Conservation (phyloP, 2,329 filamentous ascomycete genomes). For the Chalara sp. region DNA sequence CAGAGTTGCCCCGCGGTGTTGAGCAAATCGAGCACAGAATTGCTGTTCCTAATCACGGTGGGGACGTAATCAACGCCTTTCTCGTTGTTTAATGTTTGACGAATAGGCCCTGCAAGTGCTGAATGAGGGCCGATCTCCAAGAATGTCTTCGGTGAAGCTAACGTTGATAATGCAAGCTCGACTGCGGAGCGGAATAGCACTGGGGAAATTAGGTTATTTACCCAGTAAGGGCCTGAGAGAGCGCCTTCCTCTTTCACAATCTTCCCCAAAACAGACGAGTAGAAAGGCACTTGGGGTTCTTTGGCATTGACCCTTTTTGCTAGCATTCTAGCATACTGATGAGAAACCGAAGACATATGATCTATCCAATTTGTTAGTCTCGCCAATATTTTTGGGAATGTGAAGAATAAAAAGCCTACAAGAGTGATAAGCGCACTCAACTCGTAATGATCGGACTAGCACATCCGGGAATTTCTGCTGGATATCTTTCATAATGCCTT, state of each 20-base stretch:
- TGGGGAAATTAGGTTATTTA: not conserved
- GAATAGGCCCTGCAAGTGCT: slow-evolving; percentile 22
- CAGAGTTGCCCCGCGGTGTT: not conserved
- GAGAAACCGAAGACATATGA: slow-evolving; percentile 24
- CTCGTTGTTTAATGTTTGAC: slow-evolving; percentile 4
- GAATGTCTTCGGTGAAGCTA: slow-evolving; percentile 8
- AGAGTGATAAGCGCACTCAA: slow-evolving; percentile 25
- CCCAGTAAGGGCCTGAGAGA: slow-evolving; percentile 33
- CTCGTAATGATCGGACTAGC: slow-evolving; percentile 15
- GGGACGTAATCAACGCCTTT: not conserved
- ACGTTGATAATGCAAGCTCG: not conserved
- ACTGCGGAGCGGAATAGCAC: not conserved
- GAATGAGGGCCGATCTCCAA: slow-evolving; percentile 28
- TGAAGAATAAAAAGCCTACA: slow-evolving; percentile 7
- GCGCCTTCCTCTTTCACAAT: not conserved
- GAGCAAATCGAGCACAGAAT: not conserved
- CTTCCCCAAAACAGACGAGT: slow-evolving; percentile 8
- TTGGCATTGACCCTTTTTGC: not conserved
- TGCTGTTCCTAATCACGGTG: not conserved
- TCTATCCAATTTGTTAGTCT: slow-evolving; percentile 14
- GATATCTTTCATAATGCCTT: slow-evolving; percentile 8
- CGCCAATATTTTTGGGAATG: slow-evolving; percentile 9
- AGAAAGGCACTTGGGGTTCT: slow-evolving; percentile 1
- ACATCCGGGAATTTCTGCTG: slow-evolving; percentile 15
- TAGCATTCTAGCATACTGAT: slow-evolving; percentile 13